A percentile compares a stretch with the other conserved stretches of the same genome.
phyloP scores from a whole-genome alignment of 2,329 filamentous ascomycete species.

The Epichloe brachyelytri region DNA sequence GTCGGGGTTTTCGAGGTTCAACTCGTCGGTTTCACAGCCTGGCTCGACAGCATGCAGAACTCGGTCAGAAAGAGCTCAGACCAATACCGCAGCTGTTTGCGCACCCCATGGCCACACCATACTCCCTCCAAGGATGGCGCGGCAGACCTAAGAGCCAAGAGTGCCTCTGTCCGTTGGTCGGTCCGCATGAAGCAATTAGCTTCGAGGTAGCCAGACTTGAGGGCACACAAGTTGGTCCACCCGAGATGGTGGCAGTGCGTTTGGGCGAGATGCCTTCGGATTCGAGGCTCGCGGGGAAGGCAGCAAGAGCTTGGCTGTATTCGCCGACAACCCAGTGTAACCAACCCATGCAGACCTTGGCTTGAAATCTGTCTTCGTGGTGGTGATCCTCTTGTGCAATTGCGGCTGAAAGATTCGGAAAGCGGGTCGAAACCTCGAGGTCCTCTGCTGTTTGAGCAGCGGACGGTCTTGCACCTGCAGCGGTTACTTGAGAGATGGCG shows the following conservation, averaged over 20 bases:
- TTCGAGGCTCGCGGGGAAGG: slow-evolving; percentile 51
- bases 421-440: slow-evolving; percentile 30
- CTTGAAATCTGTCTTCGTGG: slow-evolving; percentile 57
- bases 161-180: slow-evolving; percentile 41
- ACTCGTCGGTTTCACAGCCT: slow-evolving; percentile 38
- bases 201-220: slow-evolving; percentile 68
- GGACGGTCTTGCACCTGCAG: slow-evolving; percentile 26
- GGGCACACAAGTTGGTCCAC: slow-evolving; percentile 72
- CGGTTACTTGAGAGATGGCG: slow-evolving; percentile 44
- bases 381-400: slow-evolving; percentile 44
- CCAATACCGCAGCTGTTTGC: slow-evolving; percentile 62
- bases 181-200: slow-evolving; percentile 47
- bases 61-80: slow-evolving; percentile 65
- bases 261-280: slow-evolving; percentile 39
- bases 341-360: slow-evolving; percentile 72
- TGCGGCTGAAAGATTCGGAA: slow-evolving; percentile 39
- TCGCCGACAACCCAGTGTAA: slow-evolving; percentile 68
- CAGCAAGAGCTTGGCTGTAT: slow-evolving; percentile 45
- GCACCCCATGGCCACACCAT: slow-evolving; percentile 37
- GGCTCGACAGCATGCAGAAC: slow-evolving; percentile 56
- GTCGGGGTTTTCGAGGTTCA: slow-evolving; percentile 37
- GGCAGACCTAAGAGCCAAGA: slow-evolving; percentile 53
- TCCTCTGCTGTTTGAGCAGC: slow-evolving; percentile 29
- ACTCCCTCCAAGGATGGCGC: slow-evolving; percentile 47
- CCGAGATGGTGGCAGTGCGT: slow-evolving; percentile 40